phyloP scores from a whole-genome alignment of 1,284 basidiomycete species.

The Boletus semigastroideus region DNA sequence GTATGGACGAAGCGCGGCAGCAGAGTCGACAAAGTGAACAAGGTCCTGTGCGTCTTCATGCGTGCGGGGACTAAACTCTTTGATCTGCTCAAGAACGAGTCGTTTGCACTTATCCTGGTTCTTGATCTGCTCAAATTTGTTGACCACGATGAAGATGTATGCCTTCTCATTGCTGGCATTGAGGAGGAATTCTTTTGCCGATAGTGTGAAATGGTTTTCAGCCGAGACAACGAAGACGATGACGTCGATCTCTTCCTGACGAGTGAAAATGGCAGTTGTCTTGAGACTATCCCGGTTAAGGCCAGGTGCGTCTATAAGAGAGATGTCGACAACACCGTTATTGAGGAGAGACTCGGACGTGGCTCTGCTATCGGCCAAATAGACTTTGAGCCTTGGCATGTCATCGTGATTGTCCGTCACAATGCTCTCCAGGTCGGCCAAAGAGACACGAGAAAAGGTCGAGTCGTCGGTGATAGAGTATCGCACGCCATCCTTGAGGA shows the following conservation, averaged over 20 bases:
- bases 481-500: conserved; percentile 64
- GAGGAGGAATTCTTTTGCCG: conserved; percentile 92
- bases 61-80: conserved; percentile 87
- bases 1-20: conserved; percentile 61
- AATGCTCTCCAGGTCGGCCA: conserved; percentile 79
- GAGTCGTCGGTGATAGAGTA: conserved; percentile 75
- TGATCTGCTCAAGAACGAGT: conserved; percentile 93
- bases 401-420: conserved; percentile 77
- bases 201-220: conserved; percentile 98
- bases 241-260: conserved; percentile 98
- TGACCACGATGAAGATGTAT: conserved; percentile 98
- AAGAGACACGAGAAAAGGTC: conserved; percentile 71
- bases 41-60: conserved; percentile 91
- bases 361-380: conserved; percentile 74
- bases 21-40: conserved; percentile 98
- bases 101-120: conserved; percentile 94
- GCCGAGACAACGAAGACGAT: conserved; percentile 98
- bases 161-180: conserved; percentile 97
- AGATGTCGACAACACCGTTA: conserved; percentile 97
- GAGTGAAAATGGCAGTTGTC: conserved; percentile 94
- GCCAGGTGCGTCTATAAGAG: conserved; percentile 97
- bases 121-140: conserved; percentile 95
- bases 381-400: conserved; percentile 79
- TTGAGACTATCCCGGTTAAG: conserved; percentile 95
- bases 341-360: conserved; percentile 84